Base-by-base conservation (phyloP, 2,329 filamentous ascomycete species). In the Aureobasidium sp. region DNA sequence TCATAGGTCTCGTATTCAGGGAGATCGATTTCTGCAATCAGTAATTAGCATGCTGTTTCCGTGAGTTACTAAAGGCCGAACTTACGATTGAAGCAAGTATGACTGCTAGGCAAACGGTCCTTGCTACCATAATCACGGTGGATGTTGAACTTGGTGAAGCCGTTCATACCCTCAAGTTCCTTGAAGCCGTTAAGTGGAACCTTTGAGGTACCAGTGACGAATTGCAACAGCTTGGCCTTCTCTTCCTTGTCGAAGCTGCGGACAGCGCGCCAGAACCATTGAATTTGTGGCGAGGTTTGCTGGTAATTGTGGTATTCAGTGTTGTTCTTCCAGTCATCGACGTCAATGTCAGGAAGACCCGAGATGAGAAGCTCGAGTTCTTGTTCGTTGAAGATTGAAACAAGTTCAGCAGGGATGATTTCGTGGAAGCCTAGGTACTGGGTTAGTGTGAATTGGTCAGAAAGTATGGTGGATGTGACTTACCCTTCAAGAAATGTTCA, bases 61-160 rank as follows among this genome's bases (percentile, higher is more conserved):
- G 10, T 5, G 3, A 10, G 9, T 27, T n/a, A 27, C 44, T 29
- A 59, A 59, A 30, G 39, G 59, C 15, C 88, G 8, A 42, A 54
- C 90, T 88, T 85, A 96, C 91, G 94, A 75, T 99, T 99, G 79
- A 99, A 99, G 81, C 94, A 99, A 66, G 94, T 99, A 76, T 99
- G 95, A 69, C 92, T 96, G 69, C 90, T 96, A 62, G 94, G 94
- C 66, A 99, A 82, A 67, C 94, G 89, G 72, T 97, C 90, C 77
- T 97, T 97, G 80, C 89, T 93, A 69, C 93, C 92, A 76, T 96
- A 97, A 76, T 97, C 94, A 66, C 94, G 91, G 73, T 99, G 94
- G 65, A 99, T 97, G 75, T 97, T 99, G 86, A 99, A 99, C 66
- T 91, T 87, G 75, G 89, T 96, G 74, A 97, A 87, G 42, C 94